Evolutionary conservation across 495 filamentous ascomycete species (phyloP), one percentile per base, ranked within the genome.

Genomic region (Neurospora cerealis): DNA sequence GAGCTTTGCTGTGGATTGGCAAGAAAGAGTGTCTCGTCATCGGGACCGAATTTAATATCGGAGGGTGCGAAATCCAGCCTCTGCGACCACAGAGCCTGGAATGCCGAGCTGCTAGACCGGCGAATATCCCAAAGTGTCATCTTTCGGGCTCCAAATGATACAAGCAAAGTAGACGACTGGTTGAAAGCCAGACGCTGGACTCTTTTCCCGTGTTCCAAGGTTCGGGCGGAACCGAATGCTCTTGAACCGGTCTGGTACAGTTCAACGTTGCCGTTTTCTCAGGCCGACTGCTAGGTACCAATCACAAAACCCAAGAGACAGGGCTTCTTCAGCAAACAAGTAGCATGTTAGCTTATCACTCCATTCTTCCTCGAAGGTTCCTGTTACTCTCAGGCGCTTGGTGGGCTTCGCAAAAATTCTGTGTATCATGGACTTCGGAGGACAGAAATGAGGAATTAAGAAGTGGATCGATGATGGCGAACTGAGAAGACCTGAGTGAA

Each of bases 391-490:
- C 40, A 41, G 13, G 13, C 71, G 75, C 28, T 54, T 74, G 15
- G 32, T 39, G 7, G 42, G 40, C 21, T 73, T 74, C 3, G 70
- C 42, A 38, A 74, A 74, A 1, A 48, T 11, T 7, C 70, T 60
- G 32, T 74, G 46, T 10, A 76, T 70, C 15, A 71, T 76, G 15
- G 75, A 76, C 3, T 70, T 37, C 4, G 44, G 70, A 8, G 75
- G 73, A 21, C 73, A 73, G 40, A 76, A 32, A 24, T 73, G 17
- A 37, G 75, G 75, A 38, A 74, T 48, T 7, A 71, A 41, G 21
- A 72, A 48, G 41, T 74, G 71, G 15, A 74, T 74, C 7, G 73
- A 74, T 1, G 54, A 39, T 8, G 75, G 75, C 6, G 75, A 76
- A 17, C 36, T 71, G 5, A 76, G 40, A 24, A 76, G 60, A 28